Evolutionary conservation across 1,284 basidiomycete species (phyloP).

Genomic region (Leucoagaricus sp.): DNA sequence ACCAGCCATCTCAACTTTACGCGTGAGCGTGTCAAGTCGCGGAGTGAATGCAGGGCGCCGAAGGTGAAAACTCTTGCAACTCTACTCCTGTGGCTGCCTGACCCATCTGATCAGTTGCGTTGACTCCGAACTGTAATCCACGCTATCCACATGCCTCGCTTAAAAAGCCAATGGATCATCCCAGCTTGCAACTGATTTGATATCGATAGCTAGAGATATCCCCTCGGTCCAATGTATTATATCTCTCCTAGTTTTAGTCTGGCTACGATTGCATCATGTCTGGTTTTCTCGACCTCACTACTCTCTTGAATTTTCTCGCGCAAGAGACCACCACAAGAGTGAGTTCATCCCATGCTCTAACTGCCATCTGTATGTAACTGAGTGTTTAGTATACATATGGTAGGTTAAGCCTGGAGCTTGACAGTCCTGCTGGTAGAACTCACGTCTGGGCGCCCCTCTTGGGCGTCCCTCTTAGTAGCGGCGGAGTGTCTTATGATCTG

Average conservation of each 20-base stretch:
- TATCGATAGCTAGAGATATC: not conserved
- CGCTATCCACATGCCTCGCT: too few species aligned
- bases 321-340: not conserved
- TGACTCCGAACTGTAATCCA: too few species aligned
- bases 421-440: not conserved
- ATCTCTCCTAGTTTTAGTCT: not conserved
- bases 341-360: not conserved
- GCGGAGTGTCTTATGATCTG: slow-evolving; percentile 3
- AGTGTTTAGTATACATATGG: slow-evolving; percentile 7
- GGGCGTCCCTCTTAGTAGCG: slow-evolving; percentile 1
- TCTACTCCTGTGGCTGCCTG: not conserved
- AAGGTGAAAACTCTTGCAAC: not conserved
- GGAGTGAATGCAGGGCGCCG: not conserved
- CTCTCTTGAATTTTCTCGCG: not conserved
- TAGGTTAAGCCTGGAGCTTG: not conserved
- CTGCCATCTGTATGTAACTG: not conserved
- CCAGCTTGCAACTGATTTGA: too few species aligned
- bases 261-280: not conserved
- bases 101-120: too few species aligned
- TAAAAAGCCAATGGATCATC: too few species aligned
- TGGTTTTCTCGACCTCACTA: not conserved
- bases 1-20: not conserved
- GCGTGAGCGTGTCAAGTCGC: not conserved
- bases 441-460: too few species aligned
- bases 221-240: not conserved